phyloP scores from a whole-genome alignment of 768 basidiomycete genomes.

The Tylopilus subfusipes region DNA sequence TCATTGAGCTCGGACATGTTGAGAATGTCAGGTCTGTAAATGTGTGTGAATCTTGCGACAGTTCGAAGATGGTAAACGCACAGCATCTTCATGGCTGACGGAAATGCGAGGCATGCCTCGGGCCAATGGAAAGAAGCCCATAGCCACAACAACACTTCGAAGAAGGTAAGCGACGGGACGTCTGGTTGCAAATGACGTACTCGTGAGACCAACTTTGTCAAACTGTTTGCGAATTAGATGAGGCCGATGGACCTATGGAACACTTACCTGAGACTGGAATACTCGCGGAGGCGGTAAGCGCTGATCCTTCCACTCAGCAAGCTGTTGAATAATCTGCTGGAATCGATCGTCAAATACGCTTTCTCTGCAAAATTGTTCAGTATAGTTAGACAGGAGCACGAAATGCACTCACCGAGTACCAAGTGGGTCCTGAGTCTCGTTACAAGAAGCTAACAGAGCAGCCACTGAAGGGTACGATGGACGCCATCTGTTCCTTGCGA shows the following conservation, averaged over 20 bases:
- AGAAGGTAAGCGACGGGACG: conserved; percentile 14
- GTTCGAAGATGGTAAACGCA: conserved; percentile 37
- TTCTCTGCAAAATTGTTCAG: conserved; percentile 37
- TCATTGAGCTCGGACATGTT: conserved; percentile 91
- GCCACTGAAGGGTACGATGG: conserved; percentile 58
- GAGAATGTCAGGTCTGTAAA: conserved; percentile 74
- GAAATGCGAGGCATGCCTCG: conserved; percentile 71
- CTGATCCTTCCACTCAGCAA: conserved; percentile 69
- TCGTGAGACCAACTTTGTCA: conserved; percentile 84
- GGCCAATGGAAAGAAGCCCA: conserved; percentile 74
- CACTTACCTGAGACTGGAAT: conserved; percentile 67
- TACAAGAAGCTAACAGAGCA: conserved; percentile 56
- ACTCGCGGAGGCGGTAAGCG: conserved; percentile 84
- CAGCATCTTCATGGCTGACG: conserved; percentile 76
- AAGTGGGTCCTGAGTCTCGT: conserved; percentile 52
- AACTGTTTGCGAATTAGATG: conserved; percentile 46
- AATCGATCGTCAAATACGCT: conserved; percentile 57
- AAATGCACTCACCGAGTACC: conserved; percentile 46
- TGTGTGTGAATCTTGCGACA: conserved; percentile 2
- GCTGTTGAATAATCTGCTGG: conserved; percentile 48
- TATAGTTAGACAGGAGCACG: background rate
- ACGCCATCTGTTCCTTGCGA: conserved; percentile 61
- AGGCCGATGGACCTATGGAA: background rate
- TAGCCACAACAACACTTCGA: conserved; percentile 73
- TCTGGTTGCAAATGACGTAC: conserved; percentile 37